phyloP scores from a whole-genome alignment of 176 grass and related monocot species.

The Chloris gayana region DNA sequence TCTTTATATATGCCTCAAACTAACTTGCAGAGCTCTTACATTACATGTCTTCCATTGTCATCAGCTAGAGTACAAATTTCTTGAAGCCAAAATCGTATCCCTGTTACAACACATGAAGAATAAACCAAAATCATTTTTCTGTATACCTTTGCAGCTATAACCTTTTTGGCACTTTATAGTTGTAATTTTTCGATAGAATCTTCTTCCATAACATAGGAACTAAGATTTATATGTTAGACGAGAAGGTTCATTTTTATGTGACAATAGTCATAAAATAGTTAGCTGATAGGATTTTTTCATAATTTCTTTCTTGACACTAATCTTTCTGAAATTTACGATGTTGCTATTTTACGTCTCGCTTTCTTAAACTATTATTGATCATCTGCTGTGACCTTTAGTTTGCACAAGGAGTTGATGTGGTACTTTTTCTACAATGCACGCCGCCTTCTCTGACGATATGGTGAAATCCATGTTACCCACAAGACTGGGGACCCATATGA shows the following conservation, averaged over 20 bases:
- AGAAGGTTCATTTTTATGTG: not conserved
- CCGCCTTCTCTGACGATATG: slow-evolving; percentile 43
- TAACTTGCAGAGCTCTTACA: too few relatives aligned
- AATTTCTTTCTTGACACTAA: too few relatives aligned
- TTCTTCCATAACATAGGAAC: not conserved
- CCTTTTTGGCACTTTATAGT: too few relatives aligned
- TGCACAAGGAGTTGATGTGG: slow-evolving; percentile 41
- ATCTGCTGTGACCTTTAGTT: slow-evolving; percentile 28
- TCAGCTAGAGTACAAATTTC: not conserved
- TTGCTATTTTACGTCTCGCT: not conserved
- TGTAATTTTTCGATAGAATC: not conserved
- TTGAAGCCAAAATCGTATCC: not conserved
- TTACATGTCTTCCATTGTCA: not conserved
- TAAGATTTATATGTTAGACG: not conserved
- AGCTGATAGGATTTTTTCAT: not conserved
- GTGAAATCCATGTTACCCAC: slow-evolving; percentile 62
- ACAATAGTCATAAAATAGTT: not conserved
- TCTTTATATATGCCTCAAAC: too few relatives aligned
- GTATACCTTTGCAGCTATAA: too few relatives aligned
- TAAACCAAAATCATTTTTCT: too few relatives aligned
- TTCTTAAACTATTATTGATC: not conserved
- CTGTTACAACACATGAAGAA: not conserved
- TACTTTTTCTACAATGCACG: slow-evolving; percentile 52
- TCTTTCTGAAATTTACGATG: not conserved
- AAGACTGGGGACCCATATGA: slow-evolving; percentile 33